Evolutionary conservation across 1,139 yeast species (phyloP), one percentile per base, ranked within the genome.

Genomic region (Protomyces macrosporus): DNA sequence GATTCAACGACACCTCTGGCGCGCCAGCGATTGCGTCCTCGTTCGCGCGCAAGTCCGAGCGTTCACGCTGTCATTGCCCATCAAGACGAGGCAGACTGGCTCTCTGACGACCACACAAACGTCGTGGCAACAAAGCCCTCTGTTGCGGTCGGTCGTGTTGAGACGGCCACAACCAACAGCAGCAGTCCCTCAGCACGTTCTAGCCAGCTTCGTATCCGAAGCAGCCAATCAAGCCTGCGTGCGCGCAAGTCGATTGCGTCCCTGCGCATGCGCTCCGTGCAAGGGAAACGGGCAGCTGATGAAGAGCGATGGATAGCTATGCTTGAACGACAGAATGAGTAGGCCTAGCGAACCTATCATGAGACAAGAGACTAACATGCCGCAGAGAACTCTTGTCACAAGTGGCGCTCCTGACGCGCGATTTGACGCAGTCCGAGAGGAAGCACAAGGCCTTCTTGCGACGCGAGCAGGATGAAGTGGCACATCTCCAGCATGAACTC

Each of bases 251-350:
- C 48, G 16, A 6, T 16, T 1, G 48, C 48, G 10, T 42, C 48
- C 10, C 16, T 42, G 23, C 48, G 48, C 7, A n/a, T 42, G 33
- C n/a, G 16, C 30, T 30, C n/a, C 7, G 48, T 14, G 10, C 39
- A 36, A 9, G 16, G 30, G 32, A 14, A 14, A 16, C 48, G 48
- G 10, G 48, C 30, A 4, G 30, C n/a, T 4, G 48, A 42, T 6
- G 62, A 58, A 6, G 56, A 58, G 33, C 51, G 56, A 7, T 58
- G 62, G 62, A 58, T 58, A 34, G 45, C 32, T 1, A 16, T 52
- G 52, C 53, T 58, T 33, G 62, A 58, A 16, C 33, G 56, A 9
- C 53, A 58, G n/a, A 58, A 53, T 23, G 62, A 58, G 32, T 39
- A 39, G 4, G 42, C 16, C 2, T 39, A 0, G 14, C 1, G 4